Conservation (phyloP, 1,284 basidiomycete genomes). For the Pascua guehoae region DNA sequence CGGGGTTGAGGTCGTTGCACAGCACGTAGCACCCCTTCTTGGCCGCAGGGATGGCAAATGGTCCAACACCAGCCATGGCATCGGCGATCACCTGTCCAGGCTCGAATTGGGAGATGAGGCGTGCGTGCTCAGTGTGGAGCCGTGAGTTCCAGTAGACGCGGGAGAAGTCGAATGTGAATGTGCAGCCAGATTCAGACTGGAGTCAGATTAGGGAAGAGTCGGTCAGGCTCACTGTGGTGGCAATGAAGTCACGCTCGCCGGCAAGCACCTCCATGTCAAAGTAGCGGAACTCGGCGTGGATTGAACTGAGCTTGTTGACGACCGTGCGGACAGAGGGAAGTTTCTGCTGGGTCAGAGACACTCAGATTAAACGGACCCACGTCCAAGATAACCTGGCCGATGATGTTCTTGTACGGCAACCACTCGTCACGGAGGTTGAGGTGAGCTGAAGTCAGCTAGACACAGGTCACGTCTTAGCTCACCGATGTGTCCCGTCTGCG, state of each 20-base stretch:
- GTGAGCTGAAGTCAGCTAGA: conserved; percentile 55
- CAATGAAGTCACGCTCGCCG: conserved; percentile 78
- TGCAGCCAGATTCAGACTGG: conserved; percentile 77
- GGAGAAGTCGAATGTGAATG: conserved; percentile 90
- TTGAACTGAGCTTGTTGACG: conserved; percentile 90
- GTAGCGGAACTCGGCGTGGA: conserved; percentile 82
- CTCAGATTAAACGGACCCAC: too few relatives aligned
- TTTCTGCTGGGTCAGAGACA: conserved; percentile 60
- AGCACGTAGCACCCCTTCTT: conserved; percentile 83
- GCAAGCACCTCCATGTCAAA: conserved; percentile 98
- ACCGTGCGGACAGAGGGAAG: conserved; percentile 76
- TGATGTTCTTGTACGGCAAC: conserved; percentile 82
- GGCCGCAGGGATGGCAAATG: conserved; percentile 89
- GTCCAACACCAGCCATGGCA: conserved; percentile 96
- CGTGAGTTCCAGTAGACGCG: conserved; percentile 98
- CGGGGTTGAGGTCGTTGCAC: conserved; percentile 93
- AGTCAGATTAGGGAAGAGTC: not conserved
- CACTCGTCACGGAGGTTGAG: conserved; percentile 88
- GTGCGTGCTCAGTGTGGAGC: conserved; percentile 83
- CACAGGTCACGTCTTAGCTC: conserved; percentile 22
- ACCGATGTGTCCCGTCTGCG: conserved; percentile 89
- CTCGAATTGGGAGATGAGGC: conserved; percentile 68
- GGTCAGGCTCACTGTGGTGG: conserved; percentile 67
- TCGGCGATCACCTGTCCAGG: conserved; percentile 76
- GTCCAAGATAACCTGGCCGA: conserved; percentile 87